Evolutionary conservation across 139 green algal species (phyloP), one percentile per base, ranked within the genome.

Genomic region (Closterium sp.): DNA sequence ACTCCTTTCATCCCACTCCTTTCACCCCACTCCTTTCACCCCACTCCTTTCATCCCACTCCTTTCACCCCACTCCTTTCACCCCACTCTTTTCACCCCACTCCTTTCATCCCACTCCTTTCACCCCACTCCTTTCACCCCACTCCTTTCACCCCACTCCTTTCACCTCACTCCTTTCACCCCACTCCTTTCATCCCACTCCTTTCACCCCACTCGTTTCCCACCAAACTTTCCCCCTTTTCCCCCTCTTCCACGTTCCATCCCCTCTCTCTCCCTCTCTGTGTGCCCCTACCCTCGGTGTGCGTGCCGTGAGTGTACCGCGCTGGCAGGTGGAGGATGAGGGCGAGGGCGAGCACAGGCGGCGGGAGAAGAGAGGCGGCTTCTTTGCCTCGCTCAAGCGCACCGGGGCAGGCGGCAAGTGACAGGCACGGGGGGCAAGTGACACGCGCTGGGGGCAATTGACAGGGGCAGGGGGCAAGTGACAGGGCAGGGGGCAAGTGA

Each of bases 331-430:
- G n/a, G 91, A 93, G 64, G 91, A 93, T 12, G 91, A 93, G 32
- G 88, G 88, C 23, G 91, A 93, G 33, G 32, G 30, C 31, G 91
- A 93, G 64, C 33, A 90, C 4, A 93, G n/a, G 90, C 35, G 38
- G 8, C 33, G 88, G 64, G 88, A 93, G 35, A 93, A 88, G 55
- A 16, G 55, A 25, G 34, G 32, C 12, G 83, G 83, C 33, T 90
- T 90, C 23, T 93, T 93, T 21, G 90, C 93, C 81, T 93, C 91
- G 36, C 36, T 87, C 4, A 31, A 93, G 5, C 93, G 93, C 89
- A 76, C 55, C 0, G 55, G 55, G 55, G 31, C 21, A 12, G 21
- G 30, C 21, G 23, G 84, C 23, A 23, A 23, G 84, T 19, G 21
- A 12, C 84, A 87, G 32, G n/a, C n/a, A n/a, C n/a, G n/a, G n/a